phyloP scores from a whole-genome alignment of 306 rosid genomes.

The Comarum palustre region DNA sequence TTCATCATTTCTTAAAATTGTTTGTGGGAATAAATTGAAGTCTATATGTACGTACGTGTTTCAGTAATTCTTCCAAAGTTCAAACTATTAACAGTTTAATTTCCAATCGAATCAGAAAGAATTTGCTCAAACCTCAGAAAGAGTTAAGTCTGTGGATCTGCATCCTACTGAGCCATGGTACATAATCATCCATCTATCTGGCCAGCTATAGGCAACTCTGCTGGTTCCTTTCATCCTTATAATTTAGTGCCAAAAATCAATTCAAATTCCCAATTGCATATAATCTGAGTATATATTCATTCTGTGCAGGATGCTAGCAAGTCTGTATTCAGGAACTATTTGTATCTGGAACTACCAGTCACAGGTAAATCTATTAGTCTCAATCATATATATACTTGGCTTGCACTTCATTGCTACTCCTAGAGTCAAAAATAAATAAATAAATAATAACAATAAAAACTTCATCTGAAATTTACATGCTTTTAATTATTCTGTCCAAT shows the following conservation, averaged over 20 bases:
- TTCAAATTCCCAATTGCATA: background rate
- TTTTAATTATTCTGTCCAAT: background rate
- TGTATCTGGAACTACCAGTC: constrained; percentile 62
- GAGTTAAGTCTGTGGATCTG: constrained; percentile 70
- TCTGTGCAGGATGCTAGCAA: constrained; percentile 56
- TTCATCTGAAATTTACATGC: no score
- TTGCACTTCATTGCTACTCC: background rate
- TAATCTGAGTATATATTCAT: background rate
- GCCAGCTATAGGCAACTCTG: background rate
- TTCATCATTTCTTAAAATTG: background rate
- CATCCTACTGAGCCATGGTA: constrained; percentile 88
- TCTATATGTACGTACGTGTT: background rate
- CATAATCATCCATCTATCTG: background rate
- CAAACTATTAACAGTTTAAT: background rate
- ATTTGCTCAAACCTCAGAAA: constrained; percentile 61
- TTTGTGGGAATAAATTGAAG: background rate
- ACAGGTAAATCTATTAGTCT: constrained; percentile 32
- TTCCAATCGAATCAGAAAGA: constrained; percentile 38
- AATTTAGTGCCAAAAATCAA: background rate
- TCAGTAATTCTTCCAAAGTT: background rate
- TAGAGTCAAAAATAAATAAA: no score
- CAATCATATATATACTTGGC: background rate
- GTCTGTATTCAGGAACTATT: constrained; percentile 58
- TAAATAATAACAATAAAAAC: no score
- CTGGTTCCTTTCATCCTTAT: background rate